Conservation (phyloP, 345 rosid genomes). For the Lepidium didymum region DNA sequence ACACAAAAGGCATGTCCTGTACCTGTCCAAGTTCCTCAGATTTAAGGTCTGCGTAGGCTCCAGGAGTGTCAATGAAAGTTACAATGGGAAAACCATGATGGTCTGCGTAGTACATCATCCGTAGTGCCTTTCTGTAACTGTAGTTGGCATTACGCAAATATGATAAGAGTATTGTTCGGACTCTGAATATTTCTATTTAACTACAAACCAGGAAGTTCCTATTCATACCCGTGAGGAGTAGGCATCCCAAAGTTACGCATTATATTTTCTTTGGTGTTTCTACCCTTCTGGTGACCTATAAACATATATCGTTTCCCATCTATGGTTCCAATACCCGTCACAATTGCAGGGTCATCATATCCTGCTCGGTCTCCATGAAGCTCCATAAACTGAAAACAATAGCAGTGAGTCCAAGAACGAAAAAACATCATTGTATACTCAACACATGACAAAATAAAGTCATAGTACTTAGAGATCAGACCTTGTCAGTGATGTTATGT, state of each 20-base stretch:
- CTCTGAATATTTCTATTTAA: neutral
- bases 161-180: slow-evolving; percentile 5
- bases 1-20: neutral
- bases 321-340: slow-evolving; percentile 88
- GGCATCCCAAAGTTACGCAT: slow-evolving; percentile 99
- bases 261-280: slow-evolving; percentile 95
- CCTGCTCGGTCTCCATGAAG: slow-evolving; percentile 99
- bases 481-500: slow-evolving; percentile 89
- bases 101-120: slow-evolving; percentile 85
- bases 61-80: slow-evolving; percentile 82
- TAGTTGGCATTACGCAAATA: slow-evolving; percentile 10
- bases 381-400: slow-evolving; percentile 71
- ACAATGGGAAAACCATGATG: slow-evolving; percentile 79
- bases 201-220: neutral
- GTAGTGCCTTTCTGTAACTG: slow-evolving; percentile 85
- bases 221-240: slow-evolving; percentile 92
- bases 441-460: neutral
- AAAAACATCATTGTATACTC: neutral
- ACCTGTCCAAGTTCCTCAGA: slow-evolving; percentile 81
- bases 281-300: slow-evolving; percentile 98
- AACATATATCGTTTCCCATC: slow-evolving; percentile 86
- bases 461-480: slow-evolving; percentile 20
- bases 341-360: slow-evolving; percentile 97
- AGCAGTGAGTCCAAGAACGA: neutral
- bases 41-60: slow-evolving; percentile 73